A percentile compares a stretch with the other conserved stretches of the same genome.
Evolutionary conservation across 164 flowering plant genomes (phyloP).

Genomic region (Vitis amurensis): DNA sequence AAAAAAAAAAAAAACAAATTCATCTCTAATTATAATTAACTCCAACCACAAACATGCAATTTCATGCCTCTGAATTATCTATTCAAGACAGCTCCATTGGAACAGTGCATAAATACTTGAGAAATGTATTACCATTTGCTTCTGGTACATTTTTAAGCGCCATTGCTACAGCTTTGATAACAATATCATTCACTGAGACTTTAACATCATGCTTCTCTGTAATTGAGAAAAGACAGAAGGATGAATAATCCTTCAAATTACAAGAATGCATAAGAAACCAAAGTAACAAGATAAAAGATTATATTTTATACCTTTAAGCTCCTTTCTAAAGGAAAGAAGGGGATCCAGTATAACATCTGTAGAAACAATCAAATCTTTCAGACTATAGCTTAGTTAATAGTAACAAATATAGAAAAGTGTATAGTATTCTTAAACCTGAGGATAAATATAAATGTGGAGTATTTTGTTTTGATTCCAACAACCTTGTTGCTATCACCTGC

Average conservation of each 20-base stretch:
- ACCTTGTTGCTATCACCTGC: slow-evolving; percentile 88
- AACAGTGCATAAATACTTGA: neutral
- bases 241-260: slow-evolving; percentile 6
- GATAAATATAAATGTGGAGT: slow-evolving; percentile 90
- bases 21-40: no score
- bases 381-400: slow-evolving; percentile 8
- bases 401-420: slow-evolving; percentile 8
- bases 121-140: slow-evolving; percentile 77
- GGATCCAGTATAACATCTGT: slow-evolving; percentile 95
- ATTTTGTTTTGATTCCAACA: slow-evolving; percentile 89
- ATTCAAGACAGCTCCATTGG: neutral
- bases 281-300: neutral
- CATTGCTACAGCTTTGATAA: slow-evolving; percentile 91
- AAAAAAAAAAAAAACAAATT: no score
- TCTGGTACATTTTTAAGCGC: slow-evolving; percentile 82
- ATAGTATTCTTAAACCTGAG: slow-evolving; percentile 46
- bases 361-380: slow-evolving; percentile 23
- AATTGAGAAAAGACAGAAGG: slow-evolving; percentile 17
- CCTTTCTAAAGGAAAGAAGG: slow-evolving; percentile 85
- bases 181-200: slow-evolving; percentile 96
- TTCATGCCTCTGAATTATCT: neutral
- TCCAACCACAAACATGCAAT: no score
- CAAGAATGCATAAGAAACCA: neutral
- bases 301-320: slow-evolving; percentile 65
- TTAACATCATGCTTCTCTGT: slow-evolving; percentile 81